Evolutionary conservation across 2,329 filamentous ascomycete species (phyloP), one percentile per base, ranked within the genome.

Genomic region (Penicillium sp.): DNA sequence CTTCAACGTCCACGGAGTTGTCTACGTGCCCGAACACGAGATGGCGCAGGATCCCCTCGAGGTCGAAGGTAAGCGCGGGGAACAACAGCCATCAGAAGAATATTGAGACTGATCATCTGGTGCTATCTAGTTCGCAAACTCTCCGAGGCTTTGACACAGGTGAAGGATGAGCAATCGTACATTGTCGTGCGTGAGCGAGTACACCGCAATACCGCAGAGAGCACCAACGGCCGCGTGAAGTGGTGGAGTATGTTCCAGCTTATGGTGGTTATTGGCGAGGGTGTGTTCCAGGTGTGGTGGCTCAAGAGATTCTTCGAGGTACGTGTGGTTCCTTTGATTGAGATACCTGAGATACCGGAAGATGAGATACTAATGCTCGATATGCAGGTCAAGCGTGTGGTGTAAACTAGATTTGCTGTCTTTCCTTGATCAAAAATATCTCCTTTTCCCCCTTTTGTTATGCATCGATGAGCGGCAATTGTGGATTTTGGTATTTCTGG

Each of bases 211-310:
- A 99, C 94, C 10, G 94, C 94, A 64, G 94, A 99, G 82, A 97
- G 93, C 84, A 99, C 94, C 71, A 99, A 99, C 78, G 85, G 87
- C 68, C 86, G 94, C 66, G 94, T 99, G 75, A 99, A 99, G 83
- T 99, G 94, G 94, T 99, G 94, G 94, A 97, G 94, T 77, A 85
- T 97, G 69, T 97, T 97, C 78, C 93, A 99, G 78, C 86, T 99
- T 64, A 84, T 86, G 56, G 87, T 97, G 50, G 85, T 99, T 62
- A 83, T 96, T 65, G 92, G 89, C 70, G 91, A 97, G 81, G 94
- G 92, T 60, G 81, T 97, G 66, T 99, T 99, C 83, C 94, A 99
- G 81, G 93, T 99, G 65, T 99, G 94, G 93, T 99, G 94, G 93
- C 79, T 99, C 75, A 94, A 96, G 81, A 86, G 94, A 73, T 99